phyloP scores from a whole-genome alignment of 345 rosid species.

The Nasturtium officinale region DNA sequence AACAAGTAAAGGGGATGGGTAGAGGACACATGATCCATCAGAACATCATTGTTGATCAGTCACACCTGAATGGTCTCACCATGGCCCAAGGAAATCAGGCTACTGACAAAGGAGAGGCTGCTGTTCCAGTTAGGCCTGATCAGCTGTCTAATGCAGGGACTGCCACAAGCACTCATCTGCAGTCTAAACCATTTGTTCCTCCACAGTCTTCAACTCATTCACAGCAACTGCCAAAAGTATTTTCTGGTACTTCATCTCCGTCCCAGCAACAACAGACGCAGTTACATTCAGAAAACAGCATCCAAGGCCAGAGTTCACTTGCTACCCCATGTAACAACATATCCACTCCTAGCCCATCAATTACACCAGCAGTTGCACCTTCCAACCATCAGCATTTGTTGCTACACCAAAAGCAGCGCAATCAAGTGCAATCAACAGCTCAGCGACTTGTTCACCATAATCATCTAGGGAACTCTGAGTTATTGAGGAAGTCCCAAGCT shows the following conservation, averaged over 20 bases:
- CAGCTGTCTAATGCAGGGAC: conserved; percentile 65
- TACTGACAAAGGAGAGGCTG: conserved; percentile 71
- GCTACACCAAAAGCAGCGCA: conserved; percentile 64
- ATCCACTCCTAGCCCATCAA: conserved; percentile 53
- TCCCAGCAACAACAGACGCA: conserved; percentile 65
- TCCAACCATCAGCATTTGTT: conserved; percentile 50
- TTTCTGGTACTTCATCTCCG: conserved; percentile 54
- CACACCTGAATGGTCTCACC: conserved; percentile 71
- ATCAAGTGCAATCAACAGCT: conserved; percentile 53
- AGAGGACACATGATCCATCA: conserved; percentile 82
- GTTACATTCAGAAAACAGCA: conserved; percentile 62
- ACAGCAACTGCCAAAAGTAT: conserved; percentile 59
- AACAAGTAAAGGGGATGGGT: conserved; percentile 74
- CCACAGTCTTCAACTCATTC: conserved; percentile 58
- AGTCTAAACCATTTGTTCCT: conserved; percentile 63
- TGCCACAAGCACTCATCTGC: conserved; percentile 56
- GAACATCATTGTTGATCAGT: conserved; percentile 63
- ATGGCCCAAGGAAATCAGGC: conserved; percentile 59
- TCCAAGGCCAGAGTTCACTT: conserved; percentile 61
- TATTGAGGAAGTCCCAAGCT: conserved; percentile 56
- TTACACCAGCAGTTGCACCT: conserved; percentile 47
- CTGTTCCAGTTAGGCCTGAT: conserved; percentile 63
- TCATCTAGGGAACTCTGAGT: conserved; percentile 54
- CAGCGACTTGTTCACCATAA: conserved; percentile 71
- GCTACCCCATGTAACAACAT: conserved; percentile 51